These are phyloP conservation scores for Metschnikowia hibisci DNA, from an alignment of 805 yeast species.

Conservation along the genomic window DNA sequence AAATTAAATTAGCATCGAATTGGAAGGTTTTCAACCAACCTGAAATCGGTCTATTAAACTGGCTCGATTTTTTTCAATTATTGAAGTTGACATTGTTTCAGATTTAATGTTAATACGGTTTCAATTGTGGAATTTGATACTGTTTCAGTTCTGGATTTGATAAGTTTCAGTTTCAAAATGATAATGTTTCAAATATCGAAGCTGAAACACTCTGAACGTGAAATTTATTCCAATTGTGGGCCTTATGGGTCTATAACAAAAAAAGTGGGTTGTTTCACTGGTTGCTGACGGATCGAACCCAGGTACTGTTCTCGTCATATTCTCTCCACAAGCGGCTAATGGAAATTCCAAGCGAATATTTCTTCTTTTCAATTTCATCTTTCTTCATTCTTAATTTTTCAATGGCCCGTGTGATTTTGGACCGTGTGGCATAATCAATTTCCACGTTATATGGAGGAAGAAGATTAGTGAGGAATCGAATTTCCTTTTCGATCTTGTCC, in stretches of 20 bases:
- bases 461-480: conserved; percentile 33
- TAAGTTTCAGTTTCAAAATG: no score
- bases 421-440: conserved; percentile 38
- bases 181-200: no score
- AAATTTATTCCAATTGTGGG: not conserved
- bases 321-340: conserved; percentile 43
- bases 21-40: no score
- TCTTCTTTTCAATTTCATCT: conserved; percentile 41
- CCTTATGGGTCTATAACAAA: not conserved
- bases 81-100: no score
- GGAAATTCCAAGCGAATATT: conserved; percentile 38
- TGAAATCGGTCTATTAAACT: no score
- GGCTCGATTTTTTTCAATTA: no score
- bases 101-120: no score
- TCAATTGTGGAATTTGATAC: no score
- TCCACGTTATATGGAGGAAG: conserved; percentile 45
- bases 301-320: conserved; percentile 39
- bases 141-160: no score
- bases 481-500: conserved; percentile 39
- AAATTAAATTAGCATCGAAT: no score
- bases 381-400: conserved; percentile 36
- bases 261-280: conserved; percentile 4
- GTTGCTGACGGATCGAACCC: conserved; percentile 34
- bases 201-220: no score
- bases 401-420: conserved; percentile 38